Base-by-base conservation (phyloP, 345 rosid genomes). In the Microcos paniculata region DNA sequence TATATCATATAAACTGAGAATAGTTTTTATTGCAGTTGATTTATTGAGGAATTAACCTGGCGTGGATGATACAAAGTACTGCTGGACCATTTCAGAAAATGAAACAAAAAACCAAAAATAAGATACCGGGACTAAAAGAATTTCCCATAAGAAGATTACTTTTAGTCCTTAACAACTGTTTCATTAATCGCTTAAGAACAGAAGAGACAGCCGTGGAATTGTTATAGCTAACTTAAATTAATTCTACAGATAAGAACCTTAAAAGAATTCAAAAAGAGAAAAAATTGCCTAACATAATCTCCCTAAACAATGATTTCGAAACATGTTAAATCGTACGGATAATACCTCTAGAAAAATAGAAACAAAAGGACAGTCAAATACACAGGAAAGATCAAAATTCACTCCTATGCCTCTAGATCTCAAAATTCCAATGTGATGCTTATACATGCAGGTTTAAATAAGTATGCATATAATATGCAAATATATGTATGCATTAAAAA, bases 341-440 rank as follows among this genome's bases (percentile, higher is more conserved):
- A 63, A 46, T 53, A 23, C 35, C 53, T 56, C 46, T 26, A n/a
- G 13, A 67, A 42, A 59, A 55, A 68, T 33, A 76, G 7, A 72
- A 49, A 67, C 24, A 33, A 61, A 73, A 67, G 21, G 43, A 28
- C 7, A 70, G 24, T 26, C 52, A 53, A 19, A 70, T n/a, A 46
- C 11, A 35, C 26, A 42, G n/a, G 38, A 61, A 30, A 65, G 57
- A 40, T 38, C 38, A 63, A 40, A 51, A 52, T 8, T 65, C n/a
- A 71, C 16, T 58, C 45, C 80, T 31, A 51, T 21, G 18, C 53
- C 35, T 40, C 64, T 55, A 71, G 80, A 80, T 85, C 86, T 57
- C 77, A 67, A 42, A 74, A 57, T 61, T 35, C 69, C 58, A 33
- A 72, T 58, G 38, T 51, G 15, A 56, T 28, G 40, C 49, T 42